Percentiles rank a stretch among this genome's conserved stretches.
Evolutionary conservation across 1,284 basidiomycete species (phyloP).

Genomic region (Heterobasidion annosum): DNA sequence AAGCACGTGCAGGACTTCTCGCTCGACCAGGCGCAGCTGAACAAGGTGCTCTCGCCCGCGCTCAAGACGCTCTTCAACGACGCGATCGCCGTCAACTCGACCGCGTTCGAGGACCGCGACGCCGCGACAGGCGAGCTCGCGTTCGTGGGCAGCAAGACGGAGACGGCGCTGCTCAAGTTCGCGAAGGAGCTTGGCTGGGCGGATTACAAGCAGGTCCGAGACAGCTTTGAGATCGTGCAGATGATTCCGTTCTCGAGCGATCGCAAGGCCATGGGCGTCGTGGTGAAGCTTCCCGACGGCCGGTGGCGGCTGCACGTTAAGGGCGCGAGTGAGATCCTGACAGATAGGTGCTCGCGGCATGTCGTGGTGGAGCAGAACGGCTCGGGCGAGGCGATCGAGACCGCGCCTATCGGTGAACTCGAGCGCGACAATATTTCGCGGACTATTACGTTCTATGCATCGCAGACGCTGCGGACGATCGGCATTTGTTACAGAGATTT

Average conservation of each 20-base stretch:
- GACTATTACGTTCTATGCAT: slow-evolving; percentile 96
- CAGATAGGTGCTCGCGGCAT: slow-evolving; percentile 64
- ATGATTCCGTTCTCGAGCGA: slow-evolving; percentile 95
- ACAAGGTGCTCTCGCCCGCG: slow-evolving; percentile 51
- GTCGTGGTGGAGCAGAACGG: slow-evolving; percentile 53
- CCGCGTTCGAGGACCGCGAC: slow-evolving; percentile 86
- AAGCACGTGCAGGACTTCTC: slow-evolving; percentile 70
- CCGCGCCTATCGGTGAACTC: slow-evolving; percentile 50
- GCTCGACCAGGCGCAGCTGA: slow-evolving; percentile 71
- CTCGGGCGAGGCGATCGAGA: slow-evolving; percentile 36
- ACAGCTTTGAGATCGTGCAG: slow-evolving; percentile 66
- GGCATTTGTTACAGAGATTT: slow-evolving; percentile 92
- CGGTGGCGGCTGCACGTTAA: slow-evolving; percentile 80
- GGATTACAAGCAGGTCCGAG: slow-evolving; percentile 65
- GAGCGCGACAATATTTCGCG: slow-evolving; percentile 74
- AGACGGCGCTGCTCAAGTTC: slow-evolving; percentile 87
- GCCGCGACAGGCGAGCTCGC: slow-evolving; percentile 51
- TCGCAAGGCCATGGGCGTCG: slow-evolving; percentile 94
- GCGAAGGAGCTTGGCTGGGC: slow-evolving; percentile 84
- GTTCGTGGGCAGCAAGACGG: slow-evolving; percentile 95
- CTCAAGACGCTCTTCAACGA: slow-evolving; percentile 74
- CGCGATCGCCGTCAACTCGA: slow-evolving; percentile 89
- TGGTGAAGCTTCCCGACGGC: slow-evolving; percentile 55
- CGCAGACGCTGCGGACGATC: slow-evolving; percentile 90
- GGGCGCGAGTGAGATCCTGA: slow-evolving; percentile 91